Conservation (phyloP, 2,329 filamentous ascomycete genomes). For the Diaporthe vexans region DNA sequence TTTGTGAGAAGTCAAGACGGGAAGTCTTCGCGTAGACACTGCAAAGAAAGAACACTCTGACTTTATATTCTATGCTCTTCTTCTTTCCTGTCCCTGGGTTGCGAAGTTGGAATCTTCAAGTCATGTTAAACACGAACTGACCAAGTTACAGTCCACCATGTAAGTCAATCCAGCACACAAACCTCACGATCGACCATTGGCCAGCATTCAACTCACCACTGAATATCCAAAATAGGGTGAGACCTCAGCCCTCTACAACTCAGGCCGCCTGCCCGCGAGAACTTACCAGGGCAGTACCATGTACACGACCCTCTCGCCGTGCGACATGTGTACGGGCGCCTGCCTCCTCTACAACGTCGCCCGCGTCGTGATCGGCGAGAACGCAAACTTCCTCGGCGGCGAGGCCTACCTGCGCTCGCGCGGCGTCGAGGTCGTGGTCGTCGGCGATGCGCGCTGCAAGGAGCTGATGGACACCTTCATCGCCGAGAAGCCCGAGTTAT, state of each 20-base stretch:
- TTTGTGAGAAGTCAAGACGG: neutral
- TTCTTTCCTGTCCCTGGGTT: neutral
- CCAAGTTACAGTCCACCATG: conserved; percentile 4
- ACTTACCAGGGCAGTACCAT: conserved; percentile 82
- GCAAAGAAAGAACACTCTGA: too few relatives aligned
- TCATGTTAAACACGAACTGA: neutral
- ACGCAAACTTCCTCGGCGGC: conserved; percentile 80
- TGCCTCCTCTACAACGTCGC: conserved; percentile 82
- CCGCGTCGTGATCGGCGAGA: conserved; percentile 83
- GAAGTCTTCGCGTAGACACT: neutral
- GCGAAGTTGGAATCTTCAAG: neutral
- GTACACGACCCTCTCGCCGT: conserved; percentile 85
- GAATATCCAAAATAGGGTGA: conserved; percentile 68
- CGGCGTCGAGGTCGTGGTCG: conserved; percentile 80
- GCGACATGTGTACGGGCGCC: conserved; percentile 86
- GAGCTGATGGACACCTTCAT: conserved; percentile 81
- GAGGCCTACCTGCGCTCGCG: conserved; percentile 77
- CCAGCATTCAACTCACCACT: neutral
- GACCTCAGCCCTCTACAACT: conserved; percentile 81
- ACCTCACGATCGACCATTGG: neutral
- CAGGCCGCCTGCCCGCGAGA: conserved; percentile 77
- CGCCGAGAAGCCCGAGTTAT: conserved; percentile 77
- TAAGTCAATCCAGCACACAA: neutral
- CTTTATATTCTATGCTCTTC: too few relatives aligned
- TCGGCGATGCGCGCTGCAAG: conserved; percentile 76